Percentiles rank a stretch among this genome's conserved stretches.
These are phyloP conservation scores for Pseudocercospora musae DNA, from an alignment of 2,329 filamentous ascomycete genomes.

Conservation along the genomic window DNA sequence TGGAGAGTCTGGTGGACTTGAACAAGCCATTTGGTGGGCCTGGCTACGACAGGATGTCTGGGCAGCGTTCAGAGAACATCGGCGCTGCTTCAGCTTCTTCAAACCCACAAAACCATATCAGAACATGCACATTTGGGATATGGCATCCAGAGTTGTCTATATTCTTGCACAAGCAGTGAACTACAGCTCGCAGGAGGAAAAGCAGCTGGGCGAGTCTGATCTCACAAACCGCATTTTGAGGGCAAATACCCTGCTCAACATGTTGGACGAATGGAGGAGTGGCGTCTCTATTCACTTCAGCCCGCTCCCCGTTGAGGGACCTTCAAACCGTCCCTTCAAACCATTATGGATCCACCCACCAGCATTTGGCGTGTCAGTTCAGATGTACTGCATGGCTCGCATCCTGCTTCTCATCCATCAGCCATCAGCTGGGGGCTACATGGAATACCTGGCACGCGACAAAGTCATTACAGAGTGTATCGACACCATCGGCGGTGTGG, in stretches of 20 bases:
- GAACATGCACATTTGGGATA: constrained; percentile 51
- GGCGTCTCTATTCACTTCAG: constrained; percentile 46
- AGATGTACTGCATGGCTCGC: constrained; percentile 52
- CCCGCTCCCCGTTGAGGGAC: constrained; percentile 39
- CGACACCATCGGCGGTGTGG: constrained; percentile 51
- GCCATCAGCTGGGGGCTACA: constrained; percentile 49
- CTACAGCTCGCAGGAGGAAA: constrained; percentile 55
- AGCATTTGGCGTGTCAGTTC: constrained; percentile 46
- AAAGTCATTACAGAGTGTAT: constrained; percentile 48
- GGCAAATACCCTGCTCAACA: constrained; percentile 44
- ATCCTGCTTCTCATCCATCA: constrained; percentile 54
- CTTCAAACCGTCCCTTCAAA: constrained; percentile 47
- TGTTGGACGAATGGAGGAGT: constrained; percentile 51
- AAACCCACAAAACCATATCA: constrained; percentile 49
- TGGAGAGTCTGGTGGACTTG: constrained; percentile 55
- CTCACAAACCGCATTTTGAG: constrained; percentile 41
- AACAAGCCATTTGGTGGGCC: constrained; percentile 62
- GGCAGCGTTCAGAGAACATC: constrained; percentile 59
- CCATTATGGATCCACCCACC: constrained; percentile 53
- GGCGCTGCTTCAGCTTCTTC: constrained; percentile 59
- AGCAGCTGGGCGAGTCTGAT: constrained; percentile 42
- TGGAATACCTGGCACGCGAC: constrained; percentile 47
- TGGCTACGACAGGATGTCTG: constrained; percentile 66
- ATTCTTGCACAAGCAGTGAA: constrained; percentile 57
- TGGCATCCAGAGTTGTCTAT: constrained; percentile 54